These are phyloP conservation scores for Hemisphaericaspora nanyangensis DNA, from an alignment of 805 yeast genomes.

Conservation along the genomic window DNA sequence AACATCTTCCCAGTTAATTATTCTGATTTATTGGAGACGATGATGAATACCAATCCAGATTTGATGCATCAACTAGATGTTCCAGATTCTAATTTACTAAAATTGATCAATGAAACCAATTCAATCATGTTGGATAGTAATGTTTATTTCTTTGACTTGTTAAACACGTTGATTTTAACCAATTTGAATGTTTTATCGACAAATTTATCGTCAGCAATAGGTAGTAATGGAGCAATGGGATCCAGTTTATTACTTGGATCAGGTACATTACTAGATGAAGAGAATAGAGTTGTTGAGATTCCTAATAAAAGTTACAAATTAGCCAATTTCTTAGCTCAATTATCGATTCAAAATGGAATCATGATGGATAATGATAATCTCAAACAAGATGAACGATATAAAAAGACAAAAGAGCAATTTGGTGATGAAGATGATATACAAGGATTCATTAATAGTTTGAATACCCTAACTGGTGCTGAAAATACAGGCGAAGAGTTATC, in stretches of 20 bases:
- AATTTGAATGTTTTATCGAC: slow-evolving; percentile 33
- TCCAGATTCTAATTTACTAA: slow-evolving; percentile 32
- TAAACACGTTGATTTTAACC: slow-evolving; percentile 28
- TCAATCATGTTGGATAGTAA: slow-evolving; percentile 30
- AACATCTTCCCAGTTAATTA: slow-evolving; percentile 35
- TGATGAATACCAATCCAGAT: slow-evolving; percentile 46
- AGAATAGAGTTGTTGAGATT: slow-evolving; percentile 16
- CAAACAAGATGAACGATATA: slow-evolving; percentile 11
- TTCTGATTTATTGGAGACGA: slow-evolving; percentile 41
- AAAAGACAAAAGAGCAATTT: not conserved
- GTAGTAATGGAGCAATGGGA: slow-evolving; percentile 2
- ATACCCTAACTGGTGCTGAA: slow-evolving; percentile 1
- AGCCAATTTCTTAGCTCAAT: slow-evolving; percentile 67
- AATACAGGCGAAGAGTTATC: slow-evolving; percentile 17
- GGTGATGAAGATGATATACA: slow-evolving; percentile 10
- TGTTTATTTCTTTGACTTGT: slow-evolving; percentile 27
- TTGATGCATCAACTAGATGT: slow-evolving; percentile 33
- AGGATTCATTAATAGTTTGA: slow-evolving; percentile 9
- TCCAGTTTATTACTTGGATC: slow-evolving; percentile 4
- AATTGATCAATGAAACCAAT: slow-evolving; percentile 45
- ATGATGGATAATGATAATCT: slow-evolving; percentile 43
- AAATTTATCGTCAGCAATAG: slow-evolving; percentile 26
- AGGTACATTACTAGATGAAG: slow-evolving; percentile 10
- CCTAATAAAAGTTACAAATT: slow-evolving; percentile 37
- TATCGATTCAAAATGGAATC: slow-evolving; percentile 60